Evolutionary conservation across 805 yeast genomes (phyloP).

Genomic region (Metschnikowia matae): DNA sequence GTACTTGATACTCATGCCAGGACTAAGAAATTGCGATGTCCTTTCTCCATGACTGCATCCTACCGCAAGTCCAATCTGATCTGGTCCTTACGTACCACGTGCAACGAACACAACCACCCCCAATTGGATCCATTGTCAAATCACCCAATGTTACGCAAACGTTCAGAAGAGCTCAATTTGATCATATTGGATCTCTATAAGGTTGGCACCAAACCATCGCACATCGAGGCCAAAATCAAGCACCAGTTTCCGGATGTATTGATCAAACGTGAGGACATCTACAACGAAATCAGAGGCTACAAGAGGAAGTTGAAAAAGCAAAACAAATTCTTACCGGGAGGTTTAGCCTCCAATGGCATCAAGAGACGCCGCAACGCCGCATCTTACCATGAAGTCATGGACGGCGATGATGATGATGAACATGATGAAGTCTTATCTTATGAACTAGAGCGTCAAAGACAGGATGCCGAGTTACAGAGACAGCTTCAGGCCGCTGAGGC

Average conservation of each 20-base stretch:
- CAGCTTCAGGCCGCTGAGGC: conserved; percentile 21
- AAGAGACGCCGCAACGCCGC: conserved; percentile 17
- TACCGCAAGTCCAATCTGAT: conserved; percentile 45
- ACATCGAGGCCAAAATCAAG: conserved; percentile 48
- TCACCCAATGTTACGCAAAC: conserved; percentile 54
- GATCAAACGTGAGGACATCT: conserved; percentile 55
- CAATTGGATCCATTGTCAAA: conserved; percentile 51
- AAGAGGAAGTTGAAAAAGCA: conserved; percentile 47
- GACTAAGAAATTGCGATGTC: conserved; percentile 53
- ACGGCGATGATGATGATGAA: conserved; percentile 21
- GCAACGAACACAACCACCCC: conserved; percentile 57
- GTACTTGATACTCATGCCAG: conserved; percentile 39
- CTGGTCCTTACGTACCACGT: conserved; percentile 52
- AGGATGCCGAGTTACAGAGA: conserved; percentile 21
- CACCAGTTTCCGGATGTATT: conserved; percentile 51
- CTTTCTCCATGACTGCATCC: conserved; percentile 56
- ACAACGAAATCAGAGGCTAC: conserved; percentile 54
- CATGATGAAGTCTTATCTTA: conserved; percentile 21
- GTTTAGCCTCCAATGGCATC: conserved; percentile 10
- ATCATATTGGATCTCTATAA: conserved; percentile 50
- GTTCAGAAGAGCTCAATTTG: conserved; percentile 49
- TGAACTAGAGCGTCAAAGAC: conserved; percentile 19
- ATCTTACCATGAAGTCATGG: conserved; percentile 18
- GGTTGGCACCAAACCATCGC: conserved; percentile 53
- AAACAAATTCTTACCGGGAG: conserved; percentile 22